Base-by-base conservation (phyloP, 208 protist species). In the Angomonas ambiguus region DNA sequence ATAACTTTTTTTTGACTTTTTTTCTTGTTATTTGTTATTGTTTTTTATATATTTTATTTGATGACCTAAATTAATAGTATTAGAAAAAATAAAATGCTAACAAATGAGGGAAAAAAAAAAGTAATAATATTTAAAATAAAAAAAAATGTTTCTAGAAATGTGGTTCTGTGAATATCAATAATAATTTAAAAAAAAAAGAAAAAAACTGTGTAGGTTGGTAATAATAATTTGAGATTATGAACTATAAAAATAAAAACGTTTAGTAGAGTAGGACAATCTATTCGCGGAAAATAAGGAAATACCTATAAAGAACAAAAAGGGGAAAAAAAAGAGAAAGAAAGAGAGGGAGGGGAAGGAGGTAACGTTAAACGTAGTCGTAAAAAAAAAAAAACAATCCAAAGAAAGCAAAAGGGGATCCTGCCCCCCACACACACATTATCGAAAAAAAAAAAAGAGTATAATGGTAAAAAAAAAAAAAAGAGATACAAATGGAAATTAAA, bases 391-490 rank as follows among this genome's bases (percentile, higher is more conserved):
- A 48, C 11, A 20, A 18, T 18, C 38, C 38, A 20, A 48, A 48
- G 38, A 48, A 48, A n/a, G n/a, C n/a, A n/a, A n/a, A n/a, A n/a
- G n/a, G n/a, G n/a, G n/a, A n/a, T n/a, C n/a, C n/a, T n/a, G n/a
- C n/a, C n/a, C n/a, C n/a, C n/a, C n/a, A n/a, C n/a, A n/a, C n/a
- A n/a, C n/a, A n/a, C n/a, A n/a, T n/a, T n/a, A n/a, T 45, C 16
- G 16, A n/a, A 45, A 16, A 45, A 8, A n/a, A 16, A n/a, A n/a
- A n/a, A 45, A 20, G 24, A 18, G 31, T 24, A 0, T 11, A 24
- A 27, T 28, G 34, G 25, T 6, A 58, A 67, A 61, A 32, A 57
- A 58, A 71, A 31, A 28, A 31, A 59, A 63, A 32, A 64, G 16
- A 65, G 27, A 56, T 8, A 56, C 18, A 56, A 56, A 56, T 8